These are phyloP conservation scores for Aspergillus pseudonomiae DNA, from an alignment of 2,329 filamentous ascomycete species.

Conservation along the genomic window DNA sequence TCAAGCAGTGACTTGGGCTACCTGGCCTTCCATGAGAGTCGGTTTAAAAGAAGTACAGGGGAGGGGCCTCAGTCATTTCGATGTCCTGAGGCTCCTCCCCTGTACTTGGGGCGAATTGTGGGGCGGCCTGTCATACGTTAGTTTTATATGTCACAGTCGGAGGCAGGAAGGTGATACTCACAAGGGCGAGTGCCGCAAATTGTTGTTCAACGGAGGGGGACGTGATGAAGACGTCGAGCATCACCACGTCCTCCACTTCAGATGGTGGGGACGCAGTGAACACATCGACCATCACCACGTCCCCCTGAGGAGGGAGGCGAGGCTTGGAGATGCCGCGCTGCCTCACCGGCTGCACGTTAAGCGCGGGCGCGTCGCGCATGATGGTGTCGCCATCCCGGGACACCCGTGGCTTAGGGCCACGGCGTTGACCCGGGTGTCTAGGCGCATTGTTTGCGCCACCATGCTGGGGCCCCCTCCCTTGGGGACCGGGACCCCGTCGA, in stretches of 20 bases:
- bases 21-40: neutral
- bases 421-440: neutral
- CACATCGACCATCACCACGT: neutral
- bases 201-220: neutral
- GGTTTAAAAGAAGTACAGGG: neutral
- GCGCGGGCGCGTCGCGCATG: conserved; percentile 1
- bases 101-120: neutral
- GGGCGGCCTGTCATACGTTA: neutral
- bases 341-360: neutral
- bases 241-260: neutral
- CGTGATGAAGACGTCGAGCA: neutral
- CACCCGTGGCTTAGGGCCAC: neutral
- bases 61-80: conserved; percentile 5
- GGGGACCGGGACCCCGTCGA: neutral
- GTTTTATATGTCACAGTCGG: neutral
- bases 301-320: neutral
- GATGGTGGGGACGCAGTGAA: neutral
- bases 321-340: neutral
- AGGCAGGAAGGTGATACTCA: neutral
- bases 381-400: conserved; percentile 9
- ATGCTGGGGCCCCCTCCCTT: neutral
- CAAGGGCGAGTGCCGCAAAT: neutral
- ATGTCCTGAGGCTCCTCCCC: neutral
- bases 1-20: neutral
- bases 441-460: neutral